Base-by-base conservation (phyloP, 225 moss, liverwort and hornwort genomes). In the Straminergon stramineum region DNA sequence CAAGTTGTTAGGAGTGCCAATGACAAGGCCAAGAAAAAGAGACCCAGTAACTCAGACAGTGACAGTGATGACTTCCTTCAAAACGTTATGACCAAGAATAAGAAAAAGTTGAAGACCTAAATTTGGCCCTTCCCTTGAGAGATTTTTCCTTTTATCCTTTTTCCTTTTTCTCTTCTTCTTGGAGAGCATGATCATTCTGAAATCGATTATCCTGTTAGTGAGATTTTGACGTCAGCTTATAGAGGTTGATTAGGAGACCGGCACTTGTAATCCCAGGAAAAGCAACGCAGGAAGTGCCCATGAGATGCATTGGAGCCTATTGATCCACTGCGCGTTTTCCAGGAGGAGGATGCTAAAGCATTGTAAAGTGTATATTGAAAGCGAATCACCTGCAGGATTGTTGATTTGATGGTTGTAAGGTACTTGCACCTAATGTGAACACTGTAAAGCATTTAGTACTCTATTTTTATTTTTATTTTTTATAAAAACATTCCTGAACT, bases 11-110 rank as follows among this genome's bases (percentile, higher is more conserved):
- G 22, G 35, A 85, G 85, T 48, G 83, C 87, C 74, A 70, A 57
- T 7, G 65, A 67, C 20, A 94, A 91, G 89, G 89, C 57, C 75
- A 95, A 91, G 90, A 92, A 89, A 32, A 92, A 88, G 87, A 89
- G 89, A 81, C 41, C 62, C 41, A 81, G 10, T 10, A 69, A 84
- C 51, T 87, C 87, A 7, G 91, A 93, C 39, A 92, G 87, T 53
- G 95, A 95, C 65, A 93, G 92, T 70, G 92, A 95, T 39, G 92
- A 93, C 27, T 90, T 92, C 78, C 93, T 93, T 76, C 68, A 84
- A 84, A 90, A 63, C 35, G 45, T 78, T 56, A 53, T 86, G 52
- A 15, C 77, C 2, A 90, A 85, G 56, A 92, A 62, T 17, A 90
- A 79, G 90, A 93, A 93, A 69, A 93, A 93, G 70, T 70, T 85